These are phyloP conservation scores for Puccinellia tenuiflora DNA, from an alignment of 176 grass and related monocot genomes.

Conservation along the genomic window DNA sequence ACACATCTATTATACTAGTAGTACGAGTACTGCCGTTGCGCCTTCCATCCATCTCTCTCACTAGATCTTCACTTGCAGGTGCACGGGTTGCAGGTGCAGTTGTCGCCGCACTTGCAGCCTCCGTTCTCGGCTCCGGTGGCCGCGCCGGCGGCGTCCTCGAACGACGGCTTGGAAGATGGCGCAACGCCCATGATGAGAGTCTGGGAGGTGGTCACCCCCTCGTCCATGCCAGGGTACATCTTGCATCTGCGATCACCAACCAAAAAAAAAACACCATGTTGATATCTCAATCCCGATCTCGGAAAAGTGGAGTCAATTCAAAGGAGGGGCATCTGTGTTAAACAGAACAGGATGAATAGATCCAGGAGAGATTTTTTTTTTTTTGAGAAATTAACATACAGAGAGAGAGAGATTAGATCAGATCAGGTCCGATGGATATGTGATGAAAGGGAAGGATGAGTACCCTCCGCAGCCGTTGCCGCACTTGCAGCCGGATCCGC, in stretches of 20 bases:
- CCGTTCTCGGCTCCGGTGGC: slow-evolving; percentile 41
- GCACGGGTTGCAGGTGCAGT: slow-evolving; percentile 64
- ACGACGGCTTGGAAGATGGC: slow-evolving; percentile 23
- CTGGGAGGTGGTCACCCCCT: slow-evolving; percentile 40
- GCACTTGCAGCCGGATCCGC: slow-evolving; percentile 68
- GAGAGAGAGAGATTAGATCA: no score
- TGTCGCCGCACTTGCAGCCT: slow-evolving; percentile 60
- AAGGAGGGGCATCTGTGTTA: no score
- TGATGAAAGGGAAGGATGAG: not conserved
- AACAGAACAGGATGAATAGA: no score
- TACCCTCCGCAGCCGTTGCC: slow-evolving; percentile 80
- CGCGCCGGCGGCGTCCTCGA: slow-evolving; percentile 18
- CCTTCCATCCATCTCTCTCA: not conserved
- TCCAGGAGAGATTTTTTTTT: no score
- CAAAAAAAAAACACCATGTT: no score
- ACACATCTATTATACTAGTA: not conserved
- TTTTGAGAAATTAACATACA: no score
- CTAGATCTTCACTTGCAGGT: slow-evolving; percentile 37
- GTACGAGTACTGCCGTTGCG: not conserved
- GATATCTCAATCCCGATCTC: no score
- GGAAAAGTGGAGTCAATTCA: no score
- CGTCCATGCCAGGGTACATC: slow-evolving; percentile 65
- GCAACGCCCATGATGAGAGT: slow-evolving; percentile 46
- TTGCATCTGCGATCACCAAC: slow-evolving; percentile 48
- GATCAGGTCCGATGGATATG: no score